Evolutionary conservation across 306 rosid species (phyloP).

Genomic region (Prosopis cineraria): DNA sequence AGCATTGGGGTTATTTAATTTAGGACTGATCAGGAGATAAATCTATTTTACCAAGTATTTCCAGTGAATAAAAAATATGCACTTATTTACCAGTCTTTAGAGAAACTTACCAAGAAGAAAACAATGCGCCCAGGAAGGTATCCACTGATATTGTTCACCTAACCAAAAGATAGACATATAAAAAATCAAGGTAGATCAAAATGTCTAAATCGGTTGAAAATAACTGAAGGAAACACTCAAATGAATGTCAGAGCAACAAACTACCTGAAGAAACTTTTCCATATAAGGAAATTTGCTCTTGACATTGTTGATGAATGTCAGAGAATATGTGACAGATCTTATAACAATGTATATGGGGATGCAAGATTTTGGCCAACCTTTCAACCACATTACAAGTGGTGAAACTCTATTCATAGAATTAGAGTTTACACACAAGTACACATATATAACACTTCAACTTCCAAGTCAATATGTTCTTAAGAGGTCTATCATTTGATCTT

Average conservation of each 20-base stretch:
- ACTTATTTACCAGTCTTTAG: conserved; percentile 14
- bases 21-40: neutral
- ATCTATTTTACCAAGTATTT: conserved; percentile 1
- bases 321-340: neutral
- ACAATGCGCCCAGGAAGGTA: conserved; percentile 99
- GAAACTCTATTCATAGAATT: no score
- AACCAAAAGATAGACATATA: conserved; percentile 42
- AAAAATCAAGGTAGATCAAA: conserved; percentile 26
- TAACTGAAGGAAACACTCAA: conserved; percentile 3
- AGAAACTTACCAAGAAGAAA: conserved; percentile 84
- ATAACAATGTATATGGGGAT: neutral
- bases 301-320: neutral
- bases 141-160: conserved; percentile 99
- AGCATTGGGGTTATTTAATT: neutral
- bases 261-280: neutral
- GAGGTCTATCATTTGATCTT: neutral
- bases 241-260: neutral
- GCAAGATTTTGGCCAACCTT: neutral
- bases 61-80: neutral
- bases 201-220: neutral
- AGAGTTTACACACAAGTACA: neutral
- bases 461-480: neutral
- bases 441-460: neutral
- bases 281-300: conserved; percentile 9
- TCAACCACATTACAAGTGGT: neutral